Evolutionary conservation across 768 basidiomycete species (phyloP).

Genomic region (Mycena filopes): DNA sequence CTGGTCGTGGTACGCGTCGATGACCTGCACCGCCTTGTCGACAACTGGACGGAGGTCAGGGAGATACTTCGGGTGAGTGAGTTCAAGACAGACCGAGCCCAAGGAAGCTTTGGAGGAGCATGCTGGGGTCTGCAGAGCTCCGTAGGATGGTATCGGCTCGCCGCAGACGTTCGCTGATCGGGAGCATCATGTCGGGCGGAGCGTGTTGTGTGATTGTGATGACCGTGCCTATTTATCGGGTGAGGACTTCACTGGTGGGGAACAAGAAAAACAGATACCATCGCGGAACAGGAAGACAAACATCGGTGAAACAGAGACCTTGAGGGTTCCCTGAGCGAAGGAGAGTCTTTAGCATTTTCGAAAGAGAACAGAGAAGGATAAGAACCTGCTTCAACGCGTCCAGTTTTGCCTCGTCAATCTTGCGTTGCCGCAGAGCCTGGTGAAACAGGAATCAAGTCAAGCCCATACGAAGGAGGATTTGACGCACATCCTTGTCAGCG

Average conservation of each 20-base stretch:
- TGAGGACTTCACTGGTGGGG: conserved; percentile 6
- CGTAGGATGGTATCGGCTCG: conserved; percentile 70
- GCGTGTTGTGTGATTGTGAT: conserved; percentile 61
- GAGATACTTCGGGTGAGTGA: neutral
- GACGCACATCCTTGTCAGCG: neutral
- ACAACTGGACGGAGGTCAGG: conserved; percentile 55
- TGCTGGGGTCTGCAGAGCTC: conserved; percentile 67
- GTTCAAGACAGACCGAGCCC: conserved; percentile 51
- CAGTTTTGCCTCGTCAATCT: conserved; percentile 31
- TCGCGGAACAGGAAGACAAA: conserved; percentile 74
- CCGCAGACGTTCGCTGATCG: conserved; percentile 67
- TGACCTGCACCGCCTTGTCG: conserved; percentile 70
- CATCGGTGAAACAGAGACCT: conserved; percentile 66
- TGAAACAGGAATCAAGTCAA: neutral
- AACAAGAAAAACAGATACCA: conserved; percentile 43
- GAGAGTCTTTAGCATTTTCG: conserved; percentile 36
- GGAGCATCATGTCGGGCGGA: conserved; percentile 55
- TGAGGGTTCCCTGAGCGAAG: conserved; percentile 46
- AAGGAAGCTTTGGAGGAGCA: conserved; percentile 71
- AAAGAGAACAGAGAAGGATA: neutral
- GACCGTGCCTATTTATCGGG: conserved; percentile 57
- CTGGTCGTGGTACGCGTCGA: conserved; percentile 73
- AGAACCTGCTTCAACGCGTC: conserved; percentile 29
- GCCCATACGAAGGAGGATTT: neutral
- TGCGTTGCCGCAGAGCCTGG: conserved; percentile 22